Conservation (phyloP, 176 grass and related monocot species). For the Bolboschoenus planiculmis region DNA sequence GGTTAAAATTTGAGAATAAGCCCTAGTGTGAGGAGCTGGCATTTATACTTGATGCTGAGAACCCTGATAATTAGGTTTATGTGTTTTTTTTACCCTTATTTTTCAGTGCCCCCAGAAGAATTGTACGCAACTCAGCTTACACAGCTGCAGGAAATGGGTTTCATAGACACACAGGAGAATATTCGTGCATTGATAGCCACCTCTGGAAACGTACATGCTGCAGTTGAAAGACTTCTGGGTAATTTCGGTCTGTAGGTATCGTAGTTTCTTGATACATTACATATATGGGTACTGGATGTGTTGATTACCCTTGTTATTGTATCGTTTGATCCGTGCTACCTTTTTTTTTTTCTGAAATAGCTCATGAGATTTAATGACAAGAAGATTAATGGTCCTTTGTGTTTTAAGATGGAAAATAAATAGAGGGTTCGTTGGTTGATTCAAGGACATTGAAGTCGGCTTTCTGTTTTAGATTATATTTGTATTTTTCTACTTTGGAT, state of each 20-base stretch:
- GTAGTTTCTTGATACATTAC: slow-evolving; percentile 12
- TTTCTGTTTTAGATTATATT: slow-evolving; percentile 17
- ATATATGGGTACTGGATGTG: slow-evolving; percentile 7
- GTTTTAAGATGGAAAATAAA: slow-evolving; percentile 24
- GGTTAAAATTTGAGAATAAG: neutral
- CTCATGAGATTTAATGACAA: slow-evolving; percentile 22
- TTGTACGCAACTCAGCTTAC: slow-evolving; percentile 78
- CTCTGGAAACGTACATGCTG: slow-evolving; percentile 85
- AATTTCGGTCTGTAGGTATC: slow-evolving; percentile 65
- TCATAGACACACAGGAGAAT: slow-evolving; percentile 78
- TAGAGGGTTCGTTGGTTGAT: slow-evolving; percentile 22
- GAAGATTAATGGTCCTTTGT: neutral
- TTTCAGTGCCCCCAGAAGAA: slow-evolving; percentile 83
- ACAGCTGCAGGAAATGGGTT: slow-evolving; percentile 97
- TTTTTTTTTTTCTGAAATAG: slow-evolving; percentile 16
- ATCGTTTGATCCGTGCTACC: neutral
- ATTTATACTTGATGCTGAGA: neutral
- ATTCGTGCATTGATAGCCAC: slow-evolving; percentile 76
- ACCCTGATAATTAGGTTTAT: neutral
- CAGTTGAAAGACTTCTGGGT: slow-evolving; percentile 81
- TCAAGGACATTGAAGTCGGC: slow-evolving; percentile 7
- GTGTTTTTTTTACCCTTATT: neutral
- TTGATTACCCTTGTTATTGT: slow-evolving; percentile 18
- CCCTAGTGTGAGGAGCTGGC: neutral
- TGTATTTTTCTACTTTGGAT: slow-evolving; percentile 21